A percentile compares a stretch with the other conserved stretches of the same genome.
These are phyloP conservation scores for Umbelopsis isabellina DNA, from an alignment of 192 early-diverging fungal species.

Conservation along the genomic window DNA sequence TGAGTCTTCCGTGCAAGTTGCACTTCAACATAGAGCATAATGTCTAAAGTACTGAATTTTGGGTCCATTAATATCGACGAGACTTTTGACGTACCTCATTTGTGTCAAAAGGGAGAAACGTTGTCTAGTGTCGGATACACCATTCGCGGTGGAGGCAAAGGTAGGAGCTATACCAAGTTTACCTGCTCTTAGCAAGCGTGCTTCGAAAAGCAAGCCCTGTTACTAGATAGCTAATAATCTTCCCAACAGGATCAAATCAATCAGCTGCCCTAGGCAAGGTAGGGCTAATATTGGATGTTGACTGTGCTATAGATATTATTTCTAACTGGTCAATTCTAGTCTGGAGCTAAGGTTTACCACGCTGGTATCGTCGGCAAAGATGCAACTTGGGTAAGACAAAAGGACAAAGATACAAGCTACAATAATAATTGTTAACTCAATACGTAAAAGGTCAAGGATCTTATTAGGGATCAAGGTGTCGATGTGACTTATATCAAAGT, in stretches of 20 bases:
- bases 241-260: slow-evolving; percentile 78
- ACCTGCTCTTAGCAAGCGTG: not conserved
- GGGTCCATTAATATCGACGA: slow-evolving; percentile 85
- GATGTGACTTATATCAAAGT: slow-evolving; percentile 63
- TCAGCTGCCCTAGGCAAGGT: slow-evolving; percentile 81
- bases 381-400: slow-evolving; percentile 67
- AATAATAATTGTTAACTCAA: not conserved
- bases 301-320: too few relatives aligned
- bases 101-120: slow-evolving; percentile 60
- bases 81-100: slow-evolving; percentile 73
- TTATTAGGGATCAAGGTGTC: slow-evolving; percentile 67
- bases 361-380: slow-evolving; percentile 85
- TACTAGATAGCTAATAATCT: not conserved
- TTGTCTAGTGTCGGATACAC: slow-evolving; percentile 50
- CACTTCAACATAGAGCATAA: not conserved
- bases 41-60: slow-evolving; percentile 60
- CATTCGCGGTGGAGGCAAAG: slow-evolving; percentile 74
- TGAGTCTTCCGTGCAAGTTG: not conserved
- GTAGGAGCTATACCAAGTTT: slow-evolving; percentile 20
- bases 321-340: slow-evolving; percentile 32
- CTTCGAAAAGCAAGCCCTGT: not conserved
- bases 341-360: slow-evolving; percentile 69
- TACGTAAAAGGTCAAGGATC: slow-evolving; percentile 33
- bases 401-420: not conserved
- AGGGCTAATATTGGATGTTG: not conserved